Percentiles rank a stretch among this genome's conserved stretches.
Evolutionary conservation across 176 grass and related monocot species (phyloP).

Genomic region (sorghum (Sorghum bicolor)): Sorghum_bicolor_NCBIv3 NC_012879.2:11380001-11380500

Average conservation of each 20-base stretch:
- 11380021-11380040: neutral
- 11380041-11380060: neutral
- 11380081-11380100: neutral
- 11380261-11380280: neutral
- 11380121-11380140: neutral
- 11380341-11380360: no score
- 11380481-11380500: no score
- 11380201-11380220: neutral
- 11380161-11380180: neutral
- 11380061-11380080: neutral
- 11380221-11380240: neutral
- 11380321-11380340: no score
- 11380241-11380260: neutral
- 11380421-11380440: no score
- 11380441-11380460: no score
- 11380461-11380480: no score
- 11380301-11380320: no score
- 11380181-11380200: neutral
- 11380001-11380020: neutral
- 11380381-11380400: no score
- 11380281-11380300: neutral
- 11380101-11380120: neutral
- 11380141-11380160: slow-evolving; percentile 27
- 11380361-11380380: no score
- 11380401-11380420: no score